Evolutionary conservation across 306 rosid genomes (phyloP), one percentile per base, ranked within the genome.

Genomic region (Castanospermum australe): DNA sequence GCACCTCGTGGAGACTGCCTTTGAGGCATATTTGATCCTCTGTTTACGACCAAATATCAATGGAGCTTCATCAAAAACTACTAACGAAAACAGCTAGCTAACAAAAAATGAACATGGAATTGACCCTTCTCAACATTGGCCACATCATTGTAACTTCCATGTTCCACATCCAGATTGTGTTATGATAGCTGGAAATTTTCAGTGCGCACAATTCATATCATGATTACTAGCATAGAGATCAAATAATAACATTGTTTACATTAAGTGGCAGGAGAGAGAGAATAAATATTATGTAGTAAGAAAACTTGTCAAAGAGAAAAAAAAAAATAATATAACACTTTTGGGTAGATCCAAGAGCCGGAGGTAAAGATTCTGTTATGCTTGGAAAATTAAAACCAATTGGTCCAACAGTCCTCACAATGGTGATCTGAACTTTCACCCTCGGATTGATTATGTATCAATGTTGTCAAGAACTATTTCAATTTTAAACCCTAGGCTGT

Each of bases 11-110:
- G 91, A 59, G 97, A 88, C 41, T 76, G 97, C 91, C 94, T 89
- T 71, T 89, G 94, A 82, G 91, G 86, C 88, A 87, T 68, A 67
- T 91, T 97, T 2, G 93, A 82, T 50, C 97, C 98, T 91, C 98
- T 93, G 67, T 24, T 68, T 54, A 32, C 41, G 50, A 59, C 60
- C 67, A 83, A 39, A 30, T 3, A 71, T 2, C 0, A 66, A 42
- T 21, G 59, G 52, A 59, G 28, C 70, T 56, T 45, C 60, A 38
- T 30, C 1, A 44, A 63, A 52, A 39, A n/a, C n/a, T n/a, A n/a
- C n/a, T n/a, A n/a, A n/a, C n/a, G n/a, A n/a, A n/a, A n/a, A 39
- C 50, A 18, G 63, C 13, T 62, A 8, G 5, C 2, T 22, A 60
- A 0, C 12, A 10, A 4, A 30, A 30, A 61, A 6, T 61, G 11